Percentiles rank a stretch among this genome's conserved stretches.
Evolutionary conservation across 805 yeast genomes (phyloP).

Genomic region (Saccharomycopsis schoenii): DNA sequence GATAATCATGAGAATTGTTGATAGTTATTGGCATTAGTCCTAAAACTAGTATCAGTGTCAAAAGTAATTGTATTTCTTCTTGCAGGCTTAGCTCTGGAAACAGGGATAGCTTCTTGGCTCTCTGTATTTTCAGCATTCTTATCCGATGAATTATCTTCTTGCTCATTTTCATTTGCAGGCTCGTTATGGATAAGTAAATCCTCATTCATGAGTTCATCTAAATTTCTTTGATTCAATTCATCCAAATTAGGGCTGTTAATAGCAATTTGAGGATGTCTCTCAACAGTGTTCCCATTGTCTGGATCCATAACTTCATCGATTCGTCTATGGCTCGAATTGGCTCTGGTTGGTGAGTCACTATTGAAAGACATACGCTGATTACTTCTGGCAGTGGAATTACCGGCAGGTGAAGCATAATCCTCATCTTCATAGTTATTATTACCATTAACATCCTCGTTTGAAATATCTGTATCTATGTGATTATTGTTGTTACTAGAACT

Average conservation of each 20-base stretch:
- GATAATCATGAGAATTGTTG: conserved; percentile 1
- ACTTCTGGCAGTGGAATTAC: not conserved
- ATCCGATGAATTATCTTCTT: not conserved
- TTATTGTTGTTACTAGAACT: not conserved
- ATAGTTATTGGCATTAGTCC: conserved; percentile 9
- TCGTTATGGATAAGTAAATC: not conserved
- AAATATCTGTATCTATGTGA: not conserved
- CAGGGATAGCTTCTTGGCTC: not conserved
- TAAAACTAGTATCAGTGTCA: conserved; percentile 13
- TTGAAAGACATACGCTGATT: not conserved
- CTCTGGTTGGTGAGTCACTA: not conserved
- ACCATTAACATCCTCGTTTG: not conserved
- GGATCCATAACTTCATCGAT: not conserved
- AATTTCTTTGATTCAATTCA: not conserved
- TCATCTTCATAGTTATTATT: not conserved
- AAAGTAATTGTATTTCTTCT: conserved; percentile 13
- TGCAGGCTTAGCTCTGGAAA: not conserved
- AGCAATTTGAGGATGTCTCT: not conserved
- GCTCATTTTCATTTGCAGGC: not conserved
- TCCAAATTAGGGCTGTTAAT: not conserved
- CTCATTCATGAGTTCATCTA: not conserved
- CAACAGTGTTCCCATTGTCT: not conserved
- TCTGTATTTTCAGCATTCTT: not conserved
- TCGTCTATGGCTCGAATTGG: not conserved
- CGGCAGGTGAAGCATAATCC: not conserved